Base-by-base conservation (phyloP, 371 early-diverging fungal species). In the Mucor lusitanicus region DNA sequence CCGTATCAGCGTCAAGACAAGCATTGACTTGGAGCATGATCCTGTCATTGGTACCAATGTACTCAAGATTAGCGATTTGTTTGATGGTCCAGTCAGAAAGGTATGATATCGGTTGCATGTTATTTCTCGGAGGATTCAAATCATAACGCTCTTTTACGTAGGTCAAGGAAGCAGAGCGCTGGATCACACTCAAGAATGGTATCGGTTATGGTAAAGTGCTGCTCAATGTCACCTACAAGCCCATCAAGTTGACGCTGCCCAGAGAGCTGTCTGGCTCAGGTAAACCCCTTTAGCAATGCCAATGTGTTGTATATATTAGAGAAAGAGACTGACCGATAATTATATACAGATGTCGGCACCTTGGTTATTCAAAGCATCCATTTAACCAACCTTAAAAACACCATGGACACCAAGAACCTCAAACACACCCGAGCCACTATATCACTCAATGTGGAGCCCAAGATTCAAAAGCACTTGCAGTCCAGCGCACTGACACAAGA, bases 201-300 rank as follows among this genome's bases (percentile, higher is more conserved):
- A 78, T 78, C 67, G 78, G 78, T 0, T 78, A 69, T 53, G 78
- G 78, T 8, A 75, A 73, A 59, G 59, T 78, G 0, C 37, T 68
- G 1, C 32, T 78, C 12, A 63, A 65, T 30, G 35, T 78, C 7
- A 73, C 65, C 6, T 78, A 69, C 57, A 78, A 78, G 37, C 78
- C 78, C 12, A 58, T 78, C 19, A 78, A 78, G 46, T 25, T 78
- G 54, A 46, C 59, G 0, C 37, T 78, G 8, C 73, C 78, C 35
- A 67, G 59, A 19, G 70, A 72, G 23, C 30, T 72, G 0, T 53
- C 55, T 19, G 76, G 76, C 17, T 64, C 76, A 30, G 63, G 64
- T 64, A 60, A 30, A 30, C 30, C 6, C 30, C 30, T 30, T 6
- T 30, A 30, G 30, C 30, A 30, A 37, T 8, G 37, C 12, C 55